A percentile compares a stretch with the other conserved stretches of the same genome.
phyloP scores from a whole-genome alignment of 2,329 filamentous ascomycete genomes.

The Coleophoma eucalyptorum region DNA sequence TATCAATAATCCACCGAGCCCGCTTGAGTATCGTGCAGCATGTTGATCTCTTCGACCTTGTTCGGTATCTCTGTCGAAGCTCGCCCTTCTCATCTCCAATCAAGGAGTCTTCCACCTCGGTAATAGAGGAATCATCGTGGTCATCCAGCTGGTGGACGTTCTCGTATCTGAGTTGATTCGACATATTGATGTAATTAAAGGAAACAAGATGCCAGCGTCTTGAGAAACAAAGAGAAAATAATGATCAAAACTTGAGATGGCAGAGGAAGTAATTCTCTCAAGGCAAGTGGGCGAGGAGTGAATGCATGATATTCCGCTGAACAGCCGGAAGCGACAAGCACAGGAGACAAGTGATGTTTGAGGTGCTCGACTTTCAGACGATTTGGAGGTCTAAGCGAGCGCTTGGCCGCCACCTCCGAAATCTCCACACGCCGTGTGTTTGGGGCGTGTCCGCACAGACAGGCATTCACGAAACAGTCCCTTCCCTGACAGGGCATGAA shows the following conservation, averaged over 20 bases:
- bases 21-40: conserved; percentile 24
- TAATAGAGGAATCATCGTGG: conserved; percentile 30
- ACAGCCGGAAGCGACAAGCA: neutral
- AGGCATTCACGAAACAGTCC: no score
- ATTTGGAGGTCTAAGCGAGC: no score
- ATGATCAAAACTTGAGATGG: neutral
- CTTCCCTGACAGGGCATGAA: no score
- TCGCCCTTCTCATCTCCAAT: conserved; percentile 35
- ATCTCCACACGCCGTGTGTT: no score
- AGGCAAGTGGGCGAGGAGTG: neutral
- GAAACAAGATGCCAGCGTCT: neutral
- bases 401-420: no score
- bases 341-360: neutral
- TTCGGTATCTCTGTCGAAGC: conserved; percentile 20
- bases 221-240: neutral
- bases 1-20: conserved; percentile 35
- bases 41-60: conserved; percentile 16
- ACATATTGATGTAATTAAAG: conserved; percentile 3
- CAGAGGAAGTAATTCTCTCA: no score
- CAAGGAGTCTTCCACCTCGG: conserved; percentile 37
- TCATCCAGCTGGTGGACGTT: conserved; percentile 21
- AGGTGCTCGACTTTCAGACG: neutral
- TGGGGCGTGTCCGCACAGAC: no score
- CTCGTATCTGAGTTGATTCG: conserved; percentile 7
- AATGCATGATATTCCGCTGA: neutral